Evolutionary conservation across 352 stramenopile genomes (phyloP), one percentile per base, ranked within the genome.

Genomic region (Phytophthora lateralis): DNA sequence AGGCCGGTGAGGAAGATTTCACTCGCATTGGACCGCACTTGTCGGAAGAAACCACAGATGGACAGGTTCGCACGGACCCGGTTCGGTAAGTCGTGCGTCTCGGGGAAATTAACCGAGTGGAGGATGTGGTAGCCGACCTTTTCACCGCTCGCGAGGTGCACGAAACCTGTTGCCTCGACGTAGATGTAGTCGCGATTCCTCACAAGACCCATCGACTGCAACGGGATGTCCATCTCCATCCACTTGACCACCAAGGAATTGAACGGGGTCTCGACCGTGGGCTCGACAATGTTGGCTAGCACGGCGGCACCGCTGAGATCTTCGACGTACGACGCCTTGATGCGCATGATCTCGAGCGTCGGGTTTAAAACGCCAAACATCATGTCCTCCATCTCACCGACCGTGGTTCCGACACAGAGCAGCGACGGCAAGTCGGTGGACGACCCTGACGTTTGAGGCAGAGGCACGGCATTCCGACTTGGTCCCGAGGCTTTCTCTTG

Each of bases 181-280:
- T 76, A 76, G 12, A 76, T 69, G 55, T 71, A 79, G 53, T 79
- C 71, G 6, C 71, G 58, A 55, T 69, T 70, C 32, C 55, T 48
- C 0, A 75, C 56, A 6, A 75, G 50, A 14, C 52, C 55, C 4
- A 66, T 43, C 9, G 57, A 55, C 11, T 72, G 59, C 0, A 72
- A 47, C 5, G 63, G 63, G 10, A 72, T 66, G 55, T 72, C 63
- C 50, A 72, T 61, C 49, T 73, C 66, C 54, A 70, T 68, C 69
- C 69, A 77, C 50, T 77, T 77, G 35, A 77, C 43, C 3, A 71
- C 50, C 0, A 77, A 39, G 9, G 61, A 69, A n/a, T 69, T 56
- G 46, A 71, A 75, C 9, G 66, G 66, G 2, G 55, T 51, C 9
- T 65, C 60, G 3, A 59, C 0, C 1, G 62, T 69, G 7, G 66